A percentile compares a stretch with the other conserved stretches of the same genome.
phyloP scores from a whole-genome alignment of 2,329 filamentous ascomycete species.

The Penicillium oxalicum region DNA sequence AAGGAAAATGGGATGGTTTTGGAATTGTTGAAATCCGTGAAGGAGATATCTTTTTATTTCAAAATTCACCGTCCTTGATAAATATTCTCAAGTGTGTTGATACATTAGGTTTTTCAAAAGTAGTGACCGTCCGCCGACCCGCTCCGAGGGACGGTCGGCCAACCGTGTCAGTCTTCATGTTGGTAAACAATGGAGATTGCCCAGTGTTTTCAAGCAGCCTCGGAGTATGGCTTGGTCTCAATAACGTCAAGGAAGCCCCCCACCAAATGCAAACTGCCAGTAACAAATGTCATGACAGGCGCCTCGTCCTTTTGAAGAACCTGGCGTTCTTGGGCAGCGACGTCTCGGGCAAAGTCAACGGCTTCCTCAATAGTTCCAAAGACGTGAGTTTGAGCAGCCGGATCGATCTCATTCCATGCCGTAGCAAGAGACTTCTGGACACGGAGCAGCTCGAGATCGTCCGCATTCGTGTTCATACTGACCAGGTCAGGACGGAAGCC shows the following conservation, averaged over 20 bases:
- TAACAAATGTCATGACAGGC: constrained; percentile 62
- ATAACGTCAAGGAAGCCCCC: constrained; percentile 71
- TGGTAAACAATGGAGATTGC: too few species aligned
- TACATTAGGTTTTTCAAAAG: constrained; percentile 14
- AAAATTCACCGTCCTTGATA: too few species aligned
- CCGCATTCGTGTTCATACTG: constrained; percentile 54
- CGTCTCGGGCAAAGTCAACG: constrained; percentile 50
- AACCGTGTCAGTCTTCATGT: too few species aligned
- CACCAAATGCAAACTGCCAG: constrained; percentile 78
- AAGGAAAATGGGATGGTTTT: constrained; percentile 4
- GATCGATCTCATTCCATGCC: constrained; percentile 54
- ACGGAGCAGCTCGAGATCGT: constrained; percentile 52
- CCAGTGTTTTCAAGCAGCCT: constrained; percentile 6
- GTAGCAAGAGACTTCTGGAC: constrained; percentile 64
- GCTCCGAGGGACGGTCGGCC: too few species aligned
- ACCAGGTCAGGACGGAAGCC: constrained; percentile 61
- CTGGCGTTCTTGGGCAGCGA: constrained; percentile 33
- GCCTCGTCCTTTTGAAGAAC: constrained; percentile 28
- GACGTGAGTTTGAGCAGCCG: constrained; percentile 50
- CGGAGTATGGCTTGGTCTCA: constrained; percentile 42
- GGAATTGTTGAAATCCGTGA: constrained; percentile 25
- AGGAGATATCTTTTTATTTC: constrained; percentile 2
- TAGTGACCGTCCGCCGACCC: constrained; percentile 9
- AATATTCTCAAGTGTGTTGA: constrained; percentile 18
- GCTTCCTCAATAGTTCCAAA: constrained; percentile 64